Evolutionary conservation across 2,329 filamentous ascomycete species (phyloP), one percentile per base, ranked within the genome.

Genomic region (Balansia obtecta): DNA sequence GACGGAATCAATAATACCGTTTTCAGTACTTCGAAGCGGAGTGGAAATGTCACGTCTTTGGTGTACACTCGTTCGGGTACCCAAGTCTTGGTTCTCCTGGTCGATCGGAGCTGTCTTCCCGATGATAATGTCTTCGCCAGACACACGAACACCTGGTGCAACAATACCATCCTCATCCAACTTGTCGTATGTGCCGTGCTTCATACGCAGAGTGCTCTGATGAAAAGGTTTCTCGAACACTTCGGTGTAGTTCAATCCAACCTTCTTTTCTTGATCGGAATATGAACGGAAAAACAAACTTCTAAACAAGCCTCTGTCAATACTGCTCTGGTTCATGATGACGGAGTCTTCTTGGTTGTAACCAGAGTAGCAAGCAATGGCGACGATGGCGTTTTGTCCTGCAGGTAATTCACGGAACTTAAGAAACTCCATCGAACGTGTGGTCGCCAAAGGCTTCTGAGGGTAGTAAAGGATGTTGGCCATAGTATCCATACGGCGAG

Each of bases 321-420:
- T 97, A 68, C 89, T 95, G 71, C 89, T 96, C 72, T 98, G 93
- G 68, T 98, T 98, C 93, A 98, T 97, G 62, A 98, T 95, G 58
- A 98, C 91, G 58, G 93, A 98, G 82, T 98, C 93, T 88, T 98
- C 93, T 67, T 98, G 94, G 69, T 98, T 98, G 75, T 98, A 98
- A 53, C 93, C 93, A 50, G 90, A 95, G 71, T 98, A 98, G 66
- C 87, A 94, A 53, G 89, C 83, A 69, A 98, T 98, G 40, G 93
- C 94, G 12, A 98, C 93, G 60, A 98, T 98, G 18, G 93, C 93
- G 62, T 98, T 98, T 67, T 98, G 93, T 2, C 93, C 93, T 15
- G 93, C 93, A 16, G 93, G 93, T 52, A 98, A 74, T 68, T 98
- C 93, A 70, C 93, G 82, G 83, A 98, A 98, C 63, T 95, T 95